Base-by-base conservation (phyloP, 2,329 filamentous ascomycete species). In the Alternaria sp. region DNA sequence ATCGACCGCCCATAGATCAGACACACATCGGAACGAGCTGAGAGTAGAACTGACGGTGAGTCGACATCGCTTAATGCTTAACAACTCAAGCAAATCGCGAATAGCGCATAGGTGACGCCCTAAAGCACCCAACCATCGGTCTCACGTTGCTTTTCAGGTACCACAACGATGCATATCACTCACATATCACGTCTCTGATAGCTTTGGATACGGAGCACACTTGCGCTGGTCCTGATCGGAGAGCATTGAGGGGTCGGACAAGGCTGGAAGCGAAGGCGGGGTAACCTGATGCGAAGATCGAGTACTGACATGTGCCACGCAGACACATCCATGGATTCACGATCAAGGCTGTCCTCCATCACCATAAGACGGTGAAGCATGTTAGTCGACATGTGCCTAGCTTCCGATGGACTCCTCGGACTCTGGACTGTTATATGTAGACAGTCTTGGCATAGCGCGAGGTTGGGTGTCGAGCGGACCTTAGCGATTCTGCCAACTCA, bases 401-500 rank as follows among this genome's bases (percentile, higher is more conserved):
- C 26, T 45, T 47, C 47, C 60, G 30, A 63, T 62, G 46, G 45
- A 56, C 36, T 40, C 36, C 36, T 40, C 36, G 36, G 51, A 49
- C 28, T 58, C 23, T 30, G n/a, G 47, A 44, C 57, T 47, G 32
- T 49, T 45, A 57, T 44, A 62, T 32, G 32, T 13, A 47, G 30
- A 32, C 28, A 28, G 55, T 9, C 63, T 67, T 63, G 66, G 67
- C 66, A 56, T 51, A 62, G 51, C 21, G 61, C 62, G 58, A 68
- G 61, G 65, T 63, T 60, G 66, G 59, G 59, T 51, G 47, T 57
- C 62, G 69, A 72, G 72, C 73, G 68, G 72, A 58, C 57, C 59
- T 63, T 74, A 77, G 73, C 71, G 67, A 71, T 52, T 50, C 51
- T 79, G 77, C 77, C 77, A 79, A 69, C 77, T 76, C 76, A 79